Percentiles rank a stretch among this genome's conserved stretches.
Conservation (phyloP, 2,329 filamentous ascomycete genomes). For the Trichoderma atrobrunneum region DNA sequence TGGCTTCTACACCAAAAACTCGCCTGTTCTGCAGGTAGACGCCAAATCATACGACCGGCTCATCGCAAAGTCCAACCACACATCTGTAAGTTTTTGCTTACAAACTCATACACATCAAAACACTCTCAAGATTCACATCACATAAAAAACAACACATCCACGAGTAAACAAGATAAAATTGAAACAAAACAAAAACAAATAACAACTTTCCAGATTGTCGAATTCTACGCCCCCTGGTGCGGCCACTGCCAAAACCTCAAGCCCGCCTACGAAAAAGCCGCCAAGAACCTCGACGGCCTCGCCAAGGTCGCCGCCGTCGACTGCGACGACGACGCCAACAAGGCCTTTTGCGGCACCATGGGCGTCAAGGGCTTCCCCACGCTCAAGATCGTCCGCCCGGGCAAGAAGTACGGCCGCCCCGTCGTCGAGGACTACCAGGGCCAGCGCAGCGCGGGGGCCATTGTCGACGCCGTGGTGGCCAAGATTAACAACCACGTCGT, state of each 20-base stretch:
- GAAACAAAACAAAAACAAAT: not conserved
- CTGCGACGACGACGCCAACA: slow-evolving; percentile 92
- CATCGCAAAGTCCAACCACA: slow-evolving; percentile 86
- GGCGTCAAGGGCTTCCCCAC: slow-evolving; percentile 94
- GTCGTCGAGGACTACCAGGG: slow-evolving; percentile 90
- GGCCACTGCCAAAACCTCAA: slow-evolving; percentile 96
- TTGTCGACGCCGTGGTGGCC: slow-evolving; percentile 79
- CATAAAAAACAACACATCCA: not conserved
- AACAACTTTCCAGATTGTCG: slow-evolving; percentile 50
- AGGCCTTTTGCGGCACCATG: slow-evolving; percentile 78
- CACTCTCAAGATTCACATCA: not conserved
- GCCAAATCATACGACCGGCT: slow-evolving; percentile 75
- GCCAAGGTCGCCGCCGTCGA: slow-evolving; percentile 93
- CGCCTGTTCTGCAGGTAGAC: slow-evolving; percentile 80
- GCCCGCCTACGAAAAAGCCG: slow-evolving; percentile 91
- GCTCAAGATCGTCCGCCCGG: slow-evolving; percentile 85
- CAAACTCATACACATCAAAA: not conserved
- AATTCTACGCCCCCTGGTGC: slow-evolving; percentile 98
- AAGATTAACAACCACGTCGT: slow-evolving; percentile 92
- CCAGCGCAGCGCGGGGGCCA: slow-evolving; percentile 75
- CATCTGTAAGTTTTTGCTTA: slow-evolving; percentile 64
- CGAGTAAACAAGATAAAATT: not conserved
- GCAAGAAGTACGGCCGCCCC: slow-evolving; percentile 74
- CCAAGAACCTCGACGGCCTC: slow-evolving; percentile 82
- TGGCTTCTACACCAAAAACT: slow-evolving; percentile 80